Base-by-base conservation (phyloP, 1,139 yeast species). In the Lodderomyces jiufengensis region DNA sequence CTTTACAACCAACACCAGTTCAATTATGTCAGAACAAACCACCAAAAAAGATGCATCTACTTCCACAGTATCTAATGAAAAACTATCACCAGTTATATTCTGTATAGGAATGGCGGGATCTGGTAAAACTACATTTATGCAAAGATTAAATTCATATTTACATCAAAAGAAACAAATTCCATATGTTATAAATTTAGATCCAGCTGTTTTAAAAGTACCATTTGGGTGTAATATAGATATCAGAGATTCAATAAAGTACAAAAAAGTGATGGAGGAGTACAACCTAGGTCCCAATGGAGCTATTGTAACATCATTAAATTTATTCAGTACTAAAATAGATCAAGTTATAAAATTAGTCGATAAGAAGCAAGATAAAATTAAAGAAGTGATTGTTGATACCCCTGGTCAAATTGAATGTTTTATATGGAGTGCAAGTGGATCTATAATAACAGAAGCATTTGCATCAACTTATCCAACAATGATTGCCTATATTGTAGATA, bases 321-420 rank as follows among this genome's bases (percentile, higher is more conserved):
- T 94, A 38, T 94, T 94, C 54, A 71, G 96, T 35, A 94, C 99
- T 20, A 94, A 94, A 60, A 87, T 94, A 40, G 99, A 94, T 55
- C 98, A 94, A 61, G 97, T 94, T 6, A 79, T 94, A 41, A 74
- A 77, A 32, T 68, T 94, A 32, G 85, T 90, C 14, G 95, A 90
- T 52, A 87, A 87, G 54, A 76, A 94, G 50, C 70, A 86, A 1
- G 80, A 77, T 21, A 64, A 66, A 31, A 74, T 76, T 43, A 62
- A 77, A 22, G 83, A 88, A 56, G 85, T 92, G 43, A 83, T 94
- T 32, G 76, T 92, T 35, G 99, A 94, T 59, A 94, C 99, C 1
- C 99, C 99, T 0, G 99, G 99, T 6, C 99, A 94, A 61, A 94
- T 94, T 44, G 98, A 92, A 59, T 87, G 97, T 63, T 92, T 92